Conservation (phyloP, 1,284 basidiomycete species). For the Cutaneotrichosporon daszewskae region DNA sequence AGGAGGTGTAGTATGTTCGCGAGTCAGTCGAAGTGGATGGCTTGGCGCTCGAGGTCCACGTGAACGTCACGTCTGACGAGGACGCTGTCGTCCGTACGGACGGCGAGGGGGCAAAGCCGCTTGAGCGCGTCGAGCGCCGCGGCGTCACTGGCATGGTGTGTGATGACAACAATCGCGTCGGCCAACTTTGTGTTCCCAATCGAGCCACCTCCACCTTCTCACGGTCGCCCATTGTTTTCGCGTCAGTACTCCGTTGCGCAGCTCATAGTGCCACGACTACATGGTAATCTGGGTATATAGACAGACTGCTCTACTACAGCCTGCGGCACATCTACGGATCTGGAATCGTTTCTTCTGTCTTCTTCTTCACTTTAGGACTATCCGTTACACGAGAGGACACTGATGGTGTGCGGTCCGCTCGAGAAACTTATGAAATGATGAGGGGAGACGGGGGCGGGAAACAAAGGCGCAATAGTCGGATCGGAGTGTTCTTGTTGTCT, state of each 20-base stretch:
- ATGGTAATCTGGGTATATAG: slow-evolving; percentile 7
- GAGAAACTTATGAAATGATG: neutral
- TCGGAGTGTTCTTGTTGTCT: neutral
- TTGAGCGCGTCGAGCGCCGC: slow-evolving; percentile 32
- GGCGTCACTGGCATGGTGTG: slow-evolving; percentile 25
- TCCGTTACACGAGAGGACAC: neutral
- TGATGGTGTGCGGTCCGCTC: neutral
- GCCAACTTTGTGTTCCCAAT: too few relatives aligned
- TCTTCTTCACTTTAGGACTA: neutral
- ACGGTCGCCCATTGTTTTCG: too few relatives aligned
- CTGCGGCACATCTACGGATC: neutral
- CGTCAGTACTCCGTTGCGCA: too few relatives aligned
- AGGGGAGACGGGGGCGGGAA: neutral
- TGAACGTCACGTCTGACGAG: slow-evolving; percentile 13
- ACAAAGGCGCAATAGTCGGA: neutral
- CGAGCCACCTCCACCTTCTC: too few relatives aligned
- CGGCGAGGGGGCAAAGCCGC: too few relatives aligned
- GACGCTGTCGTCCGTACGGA: slow-evolving; percentile 7
- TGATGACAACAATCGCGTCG: neutral
- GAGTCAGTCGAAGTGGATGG: neutral
- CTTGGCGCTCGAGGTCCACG: slow-evolving; percentile 14
- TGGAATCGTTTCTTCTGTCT: neutral
- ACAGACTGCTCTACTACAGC: neutral
- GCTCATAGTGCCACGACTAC: neutral
- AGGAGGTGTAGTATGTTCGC: slow-evolving; percentile 25